Base-by-base conservation (phyloP, 192 early-diverging fungal genomes). In the Podila epicladia region DNA sequence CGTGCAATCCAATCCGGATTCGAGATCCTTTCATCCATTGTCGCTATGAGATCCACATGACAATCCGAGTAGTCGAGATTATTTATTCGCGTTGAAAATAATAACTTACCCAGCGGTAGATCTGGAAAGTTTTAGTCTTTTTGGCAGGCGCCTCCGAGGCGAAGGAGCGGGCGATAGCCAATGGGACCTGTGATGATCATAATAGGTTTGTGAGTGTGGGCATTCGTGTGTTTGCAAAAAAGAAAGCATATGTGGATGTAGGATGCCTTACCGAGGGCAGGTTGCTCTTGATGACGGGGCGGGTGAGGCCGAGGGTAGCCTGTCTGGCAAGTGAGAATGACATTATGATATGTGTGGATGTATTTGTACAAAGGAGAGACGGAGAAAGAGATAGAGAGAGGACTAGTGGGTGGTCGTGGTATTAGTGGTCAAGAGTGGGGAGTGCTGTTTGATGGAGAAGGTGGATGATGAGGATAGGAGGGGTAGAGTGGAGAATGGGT, bases 101-200 rank as follows among this genome's bases (percentile, higher is more conserved):
- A 55, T 19, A 22, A 55, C 82, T 63, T 84, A 95, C 96, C 95
- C 97, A 99, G 67, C 97, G 92, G 87, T 99, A 99, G 82, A 99
- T 97, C 73, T 95, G 87, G 83, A 99, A 95, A 31, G 94, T 90
- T 92, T 97, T 99, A 72, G 87, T 72, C 60, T 80, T 80, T 70
- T 75, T 84, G 51, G 62, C 62, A 26, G 82, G 75, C 28, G 84
- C 83, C 50, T 82, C 74, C 26, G 87, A 88, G 26, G 83, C 83
- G 24, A 88, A 83, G 41, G 85, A 74, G 35, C 85, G 87, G 20
- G 76, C 82, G 55, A 83, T 63, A 37, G 73, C 71, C 57, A 73
- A 66, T 24, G 76, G 76, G 26, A 41, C 71, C 76, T 80, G 65
- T 53, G 28, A 28, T 9, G 41, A 15, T 38, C 29, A 6, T 38